Evolutionary conservation across 495 filamentous ascomycete species (phyloP), one percentile per base, ranked within the genome.

Genomic region (Chaetomium tenue): DNA sequence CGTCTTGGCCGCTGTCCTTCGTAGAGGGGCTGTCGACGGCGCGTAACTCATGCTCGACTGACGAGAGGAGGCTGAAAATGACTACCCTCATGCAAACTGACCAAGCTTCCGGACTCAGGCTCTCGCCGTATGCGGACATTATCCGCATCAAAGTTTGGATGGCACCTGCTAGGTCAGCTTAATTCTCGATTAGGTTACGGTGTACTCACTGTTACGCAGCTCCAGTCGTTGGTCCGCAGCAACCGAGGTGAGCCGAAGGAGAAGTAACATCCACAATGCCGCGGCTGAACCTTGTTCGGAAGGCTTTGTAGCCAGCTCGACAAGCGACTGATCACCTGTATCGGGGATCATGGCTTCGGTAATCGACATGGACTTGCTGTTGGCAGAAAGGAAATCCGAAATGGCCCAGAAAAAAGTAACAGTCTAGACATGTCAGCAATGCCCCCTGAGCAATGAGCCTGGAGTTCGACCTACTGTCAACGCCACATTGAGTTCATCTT

Each of bases 391-490:
- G 65, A 91, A 95, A 73, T 97, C 93, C 2, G 94, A 96, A 15
- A 96, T 84, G 65, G 91, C 92, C 89, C 92, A 96, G 76, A 96
- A 96, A 70, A 95, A 95, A 0, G 93, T 96, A 13, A 94, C 89
- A 2, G 91, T 93, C 84, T 89, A 62, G 30, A 18, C 20, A 56
- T 25, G 71, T 79, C 61, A 77, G 76, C 42, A 51, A 2, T 23
- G 26, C 26, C 2, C n/a, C 6, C 52, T 20, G 0, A n/a, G n/a
- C n/a, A n/a, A n/a, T n/a, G 0, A 5, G 16, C 15, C 1, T 25
- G 8, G 0, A 26, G 23, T 16, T 39, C 9, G 0, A 69, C 83
- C 74, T 77, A 89, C 88, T 18, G 95, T 97, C 18, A 98, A 79
- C 0, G 93, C 95, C 61, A 97, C 95, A 68, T 98, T 98, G 60